Evolutionary conservation across 371 early-diverging fungal species (phyloP).

Genomic region (Haplosporangium sp.): DNA sequence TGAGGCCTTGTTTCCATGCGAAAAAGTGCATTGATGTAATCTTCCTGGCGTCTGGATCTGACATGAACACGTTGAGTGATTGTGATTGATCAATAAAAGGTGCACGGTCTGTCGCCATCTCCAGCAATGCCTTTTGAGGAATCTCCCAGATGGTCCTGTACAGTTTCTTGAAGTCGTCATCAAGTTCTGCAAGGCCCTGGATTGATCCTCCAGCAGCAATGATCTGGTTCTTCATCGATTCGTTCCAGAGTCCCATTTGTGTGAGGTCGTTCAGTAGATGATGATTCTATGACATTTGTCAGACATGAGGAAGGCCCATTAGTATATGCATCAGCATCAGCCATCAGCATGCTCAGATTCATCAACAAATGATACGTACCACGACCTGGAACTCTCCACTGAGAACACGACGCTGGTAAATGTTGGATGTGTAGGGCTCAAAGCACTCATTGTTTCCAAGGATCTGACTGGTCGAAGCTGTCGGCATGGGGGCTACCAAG

Average conservation of each 20-base stretch:
- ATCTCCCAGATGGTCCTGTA: constrained; percentile 99
- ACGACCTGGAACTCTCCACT: constrained; percentile 99
- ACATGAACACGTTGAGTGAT: constrained; percentile 97
- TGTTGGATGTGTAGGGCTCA: constrained; percentile 97
- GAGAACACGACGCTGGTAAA: constrained; percentile 97
- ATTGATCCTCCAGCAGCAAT: constrained; percentile 96
- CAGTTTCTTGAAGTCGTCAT: constrained; percentile 87
- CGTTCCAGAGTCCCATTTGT: constrained; percentile 93
- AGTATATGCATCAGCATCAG: no score
- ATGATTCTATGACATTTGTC: constrained; percentile 68
- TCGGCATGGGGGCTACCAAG: constrained; percentile 98
- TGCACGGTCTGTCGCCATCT: constrained; percentile 92
- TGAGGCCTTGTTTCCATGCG: constrained; percentile 97
- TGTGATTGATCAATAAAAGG: constrained; percentile 98
- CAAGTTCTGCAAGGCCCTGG: constrained; percentile 84
- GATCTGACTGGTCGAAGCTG: constrained; percentile 98
- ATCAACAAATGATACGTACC: constrained; percentile 13
- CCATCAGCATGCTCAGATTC: background rate
- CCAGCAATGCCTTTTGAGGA: constrained; percentile 85
- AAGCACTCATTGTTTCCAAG: constrained; percentile 99
- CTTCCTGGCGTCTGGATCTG: constrained; percentile 92
- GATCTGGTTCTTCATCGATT: constrained; percentile 95
- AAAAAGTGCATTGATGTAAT: constrained; percentile 99
- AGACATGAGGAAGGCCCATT: no score
- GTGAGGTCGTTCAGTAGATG: constrained; percentile 95